Evolutionary conservation across 331 rosid species (phyloP), one percentile per base, ranked within the genome.

Genomic region (Saraca asoca): DNA sequence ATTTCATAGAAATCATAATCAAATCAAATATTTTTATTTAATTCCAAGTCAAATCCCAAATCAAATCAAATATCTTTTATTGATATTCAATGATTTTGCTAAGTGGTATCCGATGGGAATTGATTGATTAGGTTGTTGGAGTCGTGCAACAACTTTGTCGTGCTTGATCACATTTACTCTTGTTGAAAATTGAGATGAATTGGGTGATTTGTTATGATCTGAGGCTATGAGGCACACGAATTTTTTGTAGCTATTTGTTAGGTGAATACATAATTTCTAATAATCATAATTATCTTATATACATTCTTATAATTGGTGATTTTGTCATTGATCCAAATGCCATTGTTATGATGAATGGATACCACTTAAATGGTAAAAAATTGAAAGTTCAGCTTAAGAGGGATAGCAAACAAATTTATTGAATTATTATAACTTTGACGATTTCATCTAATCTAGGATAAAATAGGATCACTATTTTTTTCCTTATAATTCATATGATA

Each of bases 321-420:
- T 64, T 42, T 78, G 45, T 77, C 56, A 51, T 74, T 67, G 97
- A 97, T 58, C 87, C 88, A 83, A 59, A 81, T 39, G 99, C 99
- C 62, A 94, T 94, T 65, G 46, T 49, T 72, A 35, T 69, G 95
- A 94, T 94, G 99, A 88, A 94, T 74, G 99, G 99, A 67, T 88
- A 0, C 75, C 99, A 90, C 68, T 86, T 94, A 85, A 87, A 86
- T 66, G 93, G 96, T 55, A 94, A 94, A 85, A 94, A 90, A 70
- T 74, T 90, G 55, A 94, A 94, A 85, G 99, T 94, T 73, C 99
- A 94, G 85, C 89, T 90, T 16, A 94, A 94, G 88, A 88, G 96
- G 84, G 96, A 90, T 81, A 88, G 83, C 82, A 94, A 88, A 79
- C 93, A 83, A 1, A 24, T 24, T 24, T 24, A 24, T 24, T 24